These are phyloP conservation scores for Berkeleyomyces rouxiae DNA, from an alignment of 2,329 filamentous ascomycete species.

Conservation along the genomic window DNA sequence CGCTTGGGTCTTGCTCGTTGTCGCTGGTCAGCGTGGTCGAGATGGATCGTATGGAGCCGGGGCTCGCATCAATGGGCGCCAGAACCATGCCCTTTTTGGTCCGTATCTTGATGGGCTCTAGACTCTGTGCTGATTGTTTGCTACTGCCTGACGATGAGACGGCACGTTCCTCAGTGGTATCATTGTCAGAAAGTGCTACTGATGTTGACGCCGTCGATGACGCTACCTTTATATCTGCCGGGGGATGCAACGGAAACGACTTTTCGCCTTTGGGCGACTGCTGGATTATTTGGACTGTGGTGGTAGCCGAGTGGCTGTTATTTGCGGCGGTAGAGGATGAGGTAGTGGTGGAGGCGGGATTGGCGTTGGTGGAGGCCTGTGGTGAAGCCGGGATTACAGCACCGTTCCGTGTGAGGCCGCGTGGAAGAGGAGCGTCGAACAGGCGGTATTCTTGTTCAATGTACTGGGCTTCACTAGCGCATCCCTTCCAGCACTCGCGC, in stretches of 20 bases:
- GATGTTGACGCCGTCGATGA: neutral
- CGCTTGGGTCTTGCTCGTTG: slow-evolving; percentile 23
- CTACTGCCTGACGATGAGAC: slow-evolving; percentile 49
- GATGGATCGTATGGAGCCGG: slow-evolving; percentile 12
- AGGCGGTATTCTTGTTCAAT: slow-evolving; percentile 51
- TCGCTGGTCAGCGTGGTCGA: slow-evolving; percentile 30
- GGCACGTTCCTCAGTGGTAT: slow-evolving; percentile 10
- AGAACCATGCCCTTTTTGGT: slow-evolving; percentile 11
- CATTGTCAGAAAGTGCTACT: slow-evolving; percentile 2
- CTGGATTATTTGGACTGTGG: slow-evolving; percentile 6
- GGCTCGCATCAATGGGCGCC: slow-evolving; percentile 13
- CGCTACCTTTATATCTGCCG: slow-evolving; percentile 4
- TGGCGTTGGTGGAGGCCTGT: slow-evolving; percentile 19
- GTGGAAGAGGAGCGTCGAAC: slow-evolving; percentile 41
- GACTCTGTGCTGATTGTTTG: slow-evolving; percentile 26
- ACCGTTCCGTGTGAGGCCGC: slow-evolving; percentile 24
- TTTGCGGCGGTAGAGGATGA: neutral
- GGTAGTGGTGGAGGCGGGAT: slow-evolving; percentile 14
- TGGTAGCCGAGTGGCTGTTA: slow-evolving; percentile 5
- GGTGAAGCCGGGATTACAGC: slow-evolving; percentile 10
- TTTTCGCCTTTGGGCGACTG: slow-evolving; percentile 10
- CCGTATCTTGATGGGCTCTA: slow-evolving; percentile 20
- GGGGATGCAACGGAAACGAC: slow-evolving; percentile 4
- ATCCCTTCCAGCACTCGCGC: slow-evolving; percentile 94
- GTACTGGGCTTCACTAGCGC: slow-evolving; percentile 71